These are phyloP conservation scores for Plasmopara muralis DNA, from an alignment of 352 stramenopile genomes.

Conservation along the genomic window DNA sequence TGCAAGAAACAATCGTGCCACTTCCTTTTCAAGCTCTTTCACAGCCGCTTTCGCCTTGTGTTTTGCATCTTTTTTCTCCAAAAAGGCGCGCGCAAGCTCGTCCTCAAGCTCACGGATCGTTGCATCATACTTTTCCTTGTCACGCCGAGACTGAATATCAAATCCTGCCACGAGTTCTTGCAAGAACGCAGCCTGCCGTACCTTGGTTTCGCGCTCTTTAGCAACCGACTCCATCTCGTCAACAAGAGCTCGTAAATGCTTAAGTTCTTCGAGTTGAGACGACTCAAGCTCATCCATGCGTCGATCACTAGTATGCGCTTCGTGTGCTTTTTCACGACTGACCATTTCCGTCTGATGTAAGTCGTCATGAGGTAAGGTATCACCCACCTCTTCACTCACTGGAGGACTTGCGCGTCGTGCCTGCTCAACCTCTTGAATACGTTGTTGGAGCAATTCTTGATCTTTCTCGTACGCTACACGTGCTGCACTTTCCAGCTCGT, in stretches of 20 bases:
- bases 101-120: slow-evolving; percentile 44
- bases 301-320: slow-evolving; percentile 18
- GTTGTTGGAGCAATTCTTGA: slow-evolving; percentile 24
- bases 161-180: slow-evolving; percentile 24
- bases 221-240: slow-evolving; percentile 29
- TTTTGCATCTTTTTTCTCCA: slow-evolving; percentile 42
- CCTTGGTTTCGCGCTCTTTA: slow-evolving; percentile 25
- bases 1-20: slow-evolving; percentile 42
- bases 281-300: slow-evolving; percentile 23
- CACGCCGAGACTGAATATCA: slow-evolving; percentile 19
- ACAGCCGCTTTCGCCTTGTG: slow-evolving; percentile 48
- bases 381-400: slow-evolving; percentile 3
- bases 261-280: slow-evolving; percentile 27
- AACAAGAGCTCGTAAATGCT: slow-evolving; percentile 28
- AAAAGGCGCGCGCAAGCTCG: slow-evolving; percentile 44
- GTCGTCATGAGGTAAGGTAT: not conserved
- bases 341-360: not conserved
- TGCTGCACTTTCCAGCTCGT: slow-evolving; percentile 26
- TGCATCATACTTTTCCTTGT: slow-evolving; percentile 31
- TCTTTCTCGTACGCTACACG: slow-evolving; percentile 23
- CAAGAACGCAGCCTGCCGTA: slow-evolving; percentile 16
- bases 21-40: slow-evolving; percentile 51
- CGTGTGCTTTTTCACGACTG: slow-evolving; percentile 6
- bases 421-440: slow-evolving; percentile 25
- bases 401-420: slow-evolving; percentile 16